Percentiles rank a stretch among this genome's conserved stretches.
Evolutionary conservation across 345 rosid genomes (phyloP).

Genomic region (Gossypium longicalyx): DNA sequence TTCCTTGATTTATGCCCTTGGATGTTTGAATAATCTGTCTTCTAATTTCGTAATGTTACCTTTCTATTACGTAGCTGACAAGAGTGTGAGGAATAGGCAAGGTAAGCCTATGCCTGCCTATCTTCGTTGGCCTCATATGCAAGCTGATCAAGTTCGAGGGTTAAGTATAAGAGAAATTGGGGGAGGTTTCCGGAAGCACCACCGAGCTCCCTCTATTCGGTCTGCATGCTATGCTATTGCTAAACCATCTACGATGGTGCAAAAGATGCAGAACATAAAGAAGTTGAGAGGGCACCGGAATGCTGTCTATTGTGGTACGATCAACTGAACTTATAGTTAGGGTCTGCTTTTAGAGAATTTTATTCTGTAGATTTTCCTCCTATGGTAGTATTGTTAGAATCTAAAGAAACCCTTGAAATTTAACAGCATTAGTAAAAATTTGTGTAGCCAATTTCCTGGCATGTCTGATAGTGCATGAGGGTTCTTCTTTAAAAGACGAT

Average conservation of each 20-base stretch:
- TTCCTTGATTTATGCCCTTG: neutral
- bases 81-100: constrained; percentile 30
- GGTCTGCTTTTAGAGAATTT: neutral
- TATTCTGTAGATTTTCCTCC: neutral
- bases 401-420: constrained; percentile 14
- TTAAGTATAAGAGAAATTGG: constrained; percentile 94
- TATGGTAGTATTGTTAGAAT: neutral
- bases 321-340: constrained; percentile 17
- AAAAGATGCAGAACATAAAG: constrained; percentile 88
- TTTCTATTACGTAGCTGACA: constrained; percentile 42
- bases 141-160: constrained; percentile 92
- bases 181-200: constrained; percentile 95
- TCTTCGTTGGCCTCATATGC: constrained; percentile 96
- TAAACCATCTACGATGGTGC: constrained; percentile 86
- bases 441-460: neutral
- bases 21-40: neutral
- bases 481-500: neutral
- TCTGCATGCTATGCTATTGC: constrained; percentile 92
- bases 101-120: constrained; percentile 50
- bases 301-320: constrained; percentile 97
- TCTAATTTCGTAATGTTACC: constrained; percentile 18
- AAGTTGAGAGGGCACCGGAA: constrained; percentile 91
- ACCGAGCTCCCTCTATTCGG: constrained; percentile 87
- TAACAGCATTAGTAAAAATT: constrained; percentile 7
- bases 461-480: neutral